Evolutionary conservation across 1,284 basidiomycete genomes (phyloP).

Genomic region (Amylostereum areolatum): DNA sequence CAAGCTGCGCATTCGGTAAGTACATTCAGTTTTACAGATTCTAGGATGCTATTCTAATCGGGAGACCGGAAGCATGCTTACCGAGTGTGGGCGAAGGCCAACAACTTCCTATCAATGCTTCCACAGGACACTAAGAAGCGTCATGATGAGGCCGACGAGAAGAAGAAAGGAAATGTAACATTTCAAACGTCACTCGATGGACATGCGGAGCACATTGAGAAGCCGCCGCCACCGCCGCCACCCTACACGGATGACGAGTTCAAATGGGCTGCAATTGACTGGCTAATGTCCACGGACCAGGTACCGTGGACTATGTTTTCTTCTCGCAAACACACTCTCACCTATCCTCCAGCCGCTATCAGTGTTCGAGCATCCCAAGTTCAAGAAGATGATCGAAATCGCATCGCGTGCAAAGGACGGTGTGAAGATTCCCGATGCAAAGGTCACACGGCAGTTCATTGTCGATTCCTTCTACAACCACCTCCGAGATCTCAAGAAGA

Average conservation of each 20-base stretch:
- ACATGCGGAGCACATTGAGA: not conserved
- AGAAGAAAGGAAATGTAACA: too few relatives aligned
- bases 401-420: slow-evolving; percentile 14
- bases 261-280: slow-evolving; percentile 23
- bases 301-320: too few relatives aligned
- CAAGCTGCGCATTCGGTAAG: too few relatives aligned
- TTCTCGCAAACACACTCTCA: too few relatives aligned
- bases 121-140: slow-evolving; percentile 5
- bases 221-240: slow-evolving; percentile 5
- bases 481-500: too few relatives aligned
- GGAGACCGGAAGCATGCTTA: too few relatives aligned
- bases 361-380: slow-evolving; percentile 18
- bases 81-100: too few relatives aligned
- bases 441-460: slow-evolving; percentile 21
- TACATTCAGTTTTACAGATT: too few relatives aligned
- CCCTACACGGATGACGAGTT: slow-evolving; percentile 26
- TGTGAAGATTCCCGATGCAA: slow-evolving; percentile 16
- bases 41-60: too few relatives aligned
- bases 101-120: slow-evolving; percentile 10
- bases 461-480: slow-evolving; percentile 31
- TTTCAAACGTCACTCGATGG: slow-evolving; percentile 4
- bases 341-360: slow-evolving; percentile 15
- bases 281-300: slow-evolving; percentile 32
- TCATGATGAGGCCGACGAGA: not conserved
- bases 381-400: slow-evolving; percentile 20